Conservation (phyloP, 768 basidiomycete genomes). For the Boletales sp. region DNA sequence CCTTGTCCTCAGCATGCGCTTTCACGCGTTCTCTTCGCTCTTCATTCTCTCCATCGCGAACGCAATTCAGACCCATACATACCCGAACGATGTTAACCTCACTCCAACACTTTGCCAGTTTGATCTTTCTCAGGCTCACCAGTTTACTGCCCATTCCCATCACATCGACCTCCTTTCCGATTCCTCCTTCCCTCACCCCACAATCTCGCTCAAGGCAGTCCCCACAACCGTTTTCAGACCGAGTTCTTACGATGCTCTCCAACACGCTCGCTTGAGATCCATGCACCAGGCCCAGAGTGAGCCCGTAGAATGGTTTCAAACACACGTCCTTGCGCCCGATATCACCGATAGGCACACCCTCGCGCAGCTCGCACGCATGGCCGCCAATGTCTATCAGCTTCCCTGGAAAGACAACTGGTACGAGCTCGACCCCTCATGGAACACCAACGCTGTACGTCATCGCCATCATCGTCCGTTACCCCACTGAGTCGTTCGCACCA, state of each 20-base stretch:
- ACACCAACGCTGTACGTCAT: constrained; percentile 40
- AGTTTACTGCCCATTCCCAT: constrained; percentile 1
- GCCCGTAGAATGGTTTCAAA: constrained; percentile 61
- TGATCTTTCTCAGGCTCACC: constrained; percentile 15
- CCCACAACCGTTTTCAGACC: constrained; percentile 60
- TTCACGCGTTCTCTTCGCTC: too few relatives aligned
- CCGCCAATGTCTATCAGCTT: constrained; percentile 82
- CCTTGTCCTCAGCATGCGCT: too few relatives aligned
- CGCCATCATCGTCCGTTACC: background rate
- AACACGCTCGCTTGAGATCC: constrained; percentile 53
- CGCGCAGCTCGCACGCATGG: constrained; percentile 79
- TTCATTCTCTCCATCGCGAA: too few relatives aligned
- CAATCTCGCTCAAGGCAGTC: constrained; percentile 37
- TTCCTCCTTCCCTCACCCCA: constrained; percentile 9
- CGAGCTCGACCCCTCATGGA: constrained; percentile 73
- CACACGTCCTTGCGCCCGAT: constrained; percentile 70
- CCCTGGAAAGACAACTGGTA: constrained; percentile 78
- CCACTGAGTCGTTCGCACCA: constrained; percentile 25
- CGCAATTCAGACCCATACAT: too few relatives aligned
- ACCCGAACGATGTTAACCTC: too few relatives aligned
- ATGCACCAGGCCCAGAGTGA: constrained; percentile 47
- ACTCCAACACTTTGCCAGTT: constrained; percentile 17
- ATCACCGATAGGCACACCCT: constrained; percentile 77
- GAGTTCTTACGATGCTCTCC: constrained; percentile 45
- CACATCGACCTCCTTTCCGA: constrained; percentile 2